Evolutionary conservation across 2,329 filamentous ascomycete species (phyloP).

Genomic region (Talaromyces pinophilus): DNA sequence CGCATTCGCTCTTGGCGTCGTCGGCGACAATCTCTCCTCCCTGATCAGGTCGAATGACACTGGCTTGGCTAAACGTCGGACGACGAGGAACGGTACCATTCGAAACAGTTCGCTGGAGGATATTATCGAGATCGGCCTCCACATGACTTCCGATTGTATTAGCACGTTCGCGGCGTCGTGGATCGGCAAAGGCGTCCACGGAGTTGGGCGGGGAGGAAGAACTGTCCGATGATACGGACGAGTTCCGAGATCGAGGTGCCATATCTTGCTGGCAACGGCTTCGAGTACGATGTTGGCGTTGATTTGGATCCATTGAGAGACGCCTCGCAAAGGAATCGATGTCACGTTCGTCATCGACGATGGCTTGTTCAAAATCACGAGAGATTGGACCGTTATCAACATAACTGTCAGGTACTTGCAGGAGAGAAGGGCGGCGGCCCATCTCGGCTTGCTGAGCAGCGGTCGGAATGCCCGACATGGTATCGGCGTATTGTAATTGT

Average conservation of each 20-base stretch:
- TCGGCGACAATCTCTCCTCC: conserved; percentile 40
- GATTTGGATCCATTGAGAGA: conserved; percentile 46
- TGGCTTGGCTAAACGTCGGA: conserved; percentile 61
- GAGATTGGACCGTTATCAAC: conserved; percentile 52
- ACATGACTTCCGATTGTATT: conserved; percentile 64
- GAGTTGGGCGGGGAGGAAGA: conserved; percentile 91
- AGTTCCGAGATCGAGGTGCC: conserved; percentile 47
- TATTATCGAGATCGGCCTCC: conserved; percentile 57
- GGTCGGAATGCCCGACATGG: conserved; percentile 40
- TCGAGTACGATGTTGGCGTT: conserved; percentile 37
- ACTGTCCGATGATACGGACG: conserved; percentile 57
- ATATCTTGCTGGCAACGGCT: conserved; percentile 43
- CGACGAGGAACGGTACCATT: conserved; percentile 64
- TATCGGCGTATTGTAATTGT: conserved; percentile 32
- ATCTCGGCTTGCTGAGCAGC: conserved; percentile 49
- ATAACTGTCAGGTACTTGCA: conserved; percentile 51
- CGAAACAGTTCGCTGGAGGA: conserved; percentile 71
- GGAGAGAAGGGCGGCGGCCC: conserved; percentile 51
- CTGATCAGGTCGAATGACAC: conserved; percentile 54
- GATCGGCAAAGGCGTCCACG: conserved; percentile 93
- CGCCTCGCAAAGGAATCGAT: conserved; percentile 39
- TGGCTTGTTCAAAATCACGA: conserved; percentile 83
- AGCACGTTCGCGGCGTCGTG: conserved; percentile 77
- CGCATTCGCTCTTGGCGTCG: conserved; percentile 71
- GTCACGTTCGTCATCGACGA: conserved; percentile 70